Evolutionary conservation across 352 stramenopile species (phyloP).

Genomic region (Phytophthora fragariae): DNA sequence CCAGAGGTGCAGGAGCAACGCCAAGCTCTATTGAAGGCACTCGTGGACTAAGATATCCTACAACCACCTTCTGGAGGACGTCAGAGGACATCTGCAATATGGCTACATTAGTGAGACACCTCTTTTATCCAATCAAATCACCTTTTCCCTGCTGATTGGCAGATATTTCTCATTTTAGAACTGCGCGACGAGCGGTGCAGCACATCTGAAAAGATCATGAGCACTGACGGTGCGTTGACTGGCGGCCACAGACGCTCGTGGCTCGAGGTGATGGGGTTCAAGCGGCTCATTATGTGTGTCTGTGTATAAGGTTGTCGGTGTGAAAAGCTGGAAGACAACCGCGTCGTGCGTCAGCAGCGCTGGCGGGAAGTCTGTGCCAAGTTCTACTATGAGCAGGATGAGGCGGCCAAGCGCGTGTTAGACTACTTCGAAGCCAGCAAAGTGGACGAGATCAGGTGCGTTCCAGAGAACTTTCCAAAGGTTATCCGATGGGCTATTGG

Average conservation of each 20-base stretch:
- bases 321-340: slow-evolving; percentile 31
- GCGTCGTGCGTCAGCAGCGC: slow-evolving; percentile 40
- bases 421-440: slow-evolving; percentile 72
- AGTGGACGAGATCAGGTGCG: slow-evolving; percentile 72
- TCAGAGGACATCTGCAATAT: slow-evolving; percentile 11
- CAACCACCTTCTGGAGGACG: background rate
- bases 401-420: slow-evolving; percentile 66
- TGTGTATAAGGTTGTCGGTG: slow-evolving; percentile 46
- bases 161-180: slow-evolving; percentile 12
- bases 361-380: slow-evolving; percentile 68
- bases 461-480: background rate
- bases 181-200: background rate
- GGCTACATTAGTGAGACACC: slow-evolving; percentile 17
- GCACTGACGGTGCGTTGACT: slow-evolving; percentile 26
- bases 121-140: slow-evolving; percentile 21
- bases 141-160: slow-evolving; percentile 14
- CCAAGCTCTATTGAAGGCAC: slow-evolving; percentile 69
- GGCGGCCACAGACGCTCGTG: background rate
- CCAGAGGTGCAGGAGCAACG: slow-evolving; percentile 79
- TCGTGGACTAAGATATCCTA: slow-evolving; percentile 56
- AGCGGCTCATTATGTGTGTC: slow-evolving; percentile 8
- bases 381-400: slow-evolving; percentile 74
- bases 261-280: background rate
- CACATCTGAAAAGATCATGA: slow-evolving; percentile 31
- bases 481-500: background rate